Base-by-base conservation (phyloP, 306 rosid species). In the Arachis hypogaea region DNA sequence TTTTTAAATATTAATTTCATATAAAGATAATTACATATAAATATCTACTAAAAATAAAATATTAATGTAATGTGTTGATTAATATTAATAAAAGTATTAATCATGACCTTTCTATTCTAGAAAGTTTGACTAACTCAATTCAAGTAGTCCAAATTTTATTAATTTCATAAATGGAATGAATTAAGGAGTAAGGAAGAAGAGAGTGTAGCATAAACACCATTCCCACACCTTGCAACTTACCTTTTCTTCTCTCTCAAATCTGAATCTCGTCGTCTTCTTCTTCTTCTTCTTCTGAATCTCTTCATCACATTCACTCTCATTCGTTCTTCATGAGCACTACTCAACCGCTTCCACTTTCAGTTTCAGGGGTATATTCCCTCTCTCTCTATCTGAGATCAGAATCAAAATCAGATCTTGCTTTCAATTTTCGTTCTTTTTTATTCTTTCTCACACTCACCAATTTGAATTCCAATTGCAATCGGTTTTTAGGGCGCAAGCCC, bases 401-500 rank as follows among this genome's bases (percentile, higher is more conserved):
- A 58, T 30, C 43, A 59, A 5, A 57, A 11, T 11, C 42, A 30
- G 63, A 59, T 30, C 41, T 78, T 28, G 5, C 18, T 52, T 10
- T n/a, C 14, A n/a, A 52, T 5, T 14, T 2, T 52, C 58, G 12
- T 52, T 52, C 58, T 52, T 52, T 52, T 50, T 50, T 5, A 50
- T 1, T 50, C 38, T 52, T 22, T 52, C 29, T 52, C 58, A 4
- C 28, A 4, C 58, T 52, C 58, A 12, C 58, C 9, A n/a, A 52
- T 50, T 50, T n/a, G 18, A 52, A 52, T 52, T 52, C 14, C 14
- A 49, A 49, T 52, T 46, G 11, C 22, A 6, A 14, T 52, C 4
- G 2, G 16, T 52, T n/a, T 22, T 4, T 77, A 80, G 89, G 84
- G 87, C 67, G 63, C 86, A 41, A 81, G 78, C 29, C 59, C 82